Evolutionary conservation across 2,329 filamentous ascomycete genomes (phyloP).

Genomic region (Eurotiales sp.): DNA sequence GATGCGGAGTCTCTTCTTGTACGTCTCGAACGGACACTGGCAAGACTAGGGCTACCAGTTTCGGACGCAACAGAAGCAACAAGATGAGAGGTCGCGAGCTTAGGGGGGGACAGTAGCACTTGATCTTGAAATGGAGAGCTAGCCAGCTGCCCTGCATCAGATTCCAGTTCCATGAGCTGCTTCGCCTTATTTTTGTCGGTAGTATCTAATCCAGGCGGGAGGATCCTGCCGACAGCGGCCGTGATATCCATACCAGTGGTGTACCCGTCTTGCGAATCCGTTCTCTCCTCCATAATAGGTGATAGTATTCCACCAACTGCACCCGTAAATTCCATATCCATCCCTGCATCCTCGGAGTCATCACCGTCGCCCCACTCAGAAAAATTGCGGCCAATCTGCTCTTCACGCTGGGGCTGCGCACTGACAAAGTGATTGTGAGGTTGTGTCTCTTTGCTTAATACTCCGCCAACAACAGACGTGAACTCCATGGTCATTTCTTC

Average conservation of each 20-base stretch:
- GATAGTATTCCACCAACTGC: slow-evolving; percentile 44
- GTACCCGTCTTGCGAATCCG: slow-evolving; percentile 36
- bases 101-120: slow-evolving; percentile 29
- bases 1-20: slow-evolving; percentile 45
- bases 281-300: slow-evolving; percentile 34
- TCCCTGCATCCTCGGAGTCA: slow-evolving; percentile 30
- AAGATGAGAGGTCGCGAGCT: slow-evolving; percentile 28
- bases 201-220: slow-evolving; percentile 40
- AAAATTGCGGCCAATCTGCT: slow-evolving; percentile 20
- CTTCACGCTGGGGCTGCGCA: slow-evolving; percentile 17
- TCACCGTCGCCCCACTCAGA: slow-evolving; percentile 21
- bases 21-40: slow-evolving; percentile 48
- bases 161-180: slow-evolving; percentile 58
- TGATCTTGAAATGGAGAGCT: slow-evolving; percentile 47
- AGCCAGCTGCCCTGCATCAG: slow-evolving; percentile 44
- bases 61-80: slow-evolving; percentile 43
- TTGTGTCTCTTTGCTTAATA: slow-evolving; percentile 30
- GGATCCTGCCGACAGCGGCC: slow-evolving; percentile 59
- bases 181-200: slow-evolving; percentile 50
- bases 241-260: slow-evolving; percentile 68
- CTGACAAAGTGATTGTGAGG: slow-evolving; percentile 6
- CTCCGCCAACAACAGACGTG: slow-evolving; percentile 42
- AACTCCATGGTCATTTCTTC: slow-evolving; percentile 50
- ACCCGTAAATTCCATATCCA: slow-evolving; percentile 60
- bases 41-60: slow-evolving; percentile 54